Conservation (phyloP, 371 early-diverging fungal species). For the Mucor mucedo region DNA sequence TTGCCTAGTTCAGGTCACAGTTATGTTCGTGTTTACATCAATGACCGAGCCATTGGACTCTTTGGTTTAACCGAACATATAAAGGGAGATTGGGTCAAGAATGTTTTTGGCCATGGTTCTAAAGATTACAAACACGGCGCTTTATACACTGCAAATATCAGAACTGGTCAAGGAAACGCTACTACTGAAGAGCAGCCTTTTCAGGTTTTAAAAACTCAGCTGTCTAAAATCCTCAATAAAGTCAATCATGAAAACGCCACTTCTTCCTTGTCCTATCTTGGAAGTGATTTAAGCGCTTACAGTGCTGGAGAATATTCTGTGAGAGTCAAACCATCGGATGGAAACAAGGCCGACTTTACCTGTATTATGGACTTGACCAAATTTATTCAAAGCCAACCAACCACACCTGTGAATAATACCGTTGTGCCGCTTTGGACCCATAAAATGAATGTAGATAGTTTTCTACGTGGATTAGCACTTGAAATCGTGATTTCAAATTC, state of each 20-base stretch:
- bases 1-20: conserved; percentile 45
- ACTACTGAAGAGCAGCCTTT: not conserved
- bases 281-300: conserved; percentile 26
- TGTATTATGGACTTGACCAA: conserved; percentile 22
- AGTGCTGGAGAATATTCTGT: conserved; percentile 10
- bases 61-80: conserved; percentile 39
- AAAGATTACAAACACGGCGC: conserved; percentile 31
- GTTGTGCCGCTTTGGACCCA: conserved; percentile 15
- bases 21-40: conserved; percentile 40
- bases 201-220: no score
- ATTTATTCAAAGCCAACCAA: conserved; percentile 19
- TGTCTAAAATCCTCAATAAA: not conserved
- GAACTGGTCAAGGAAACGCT: conserved; percentile 15
- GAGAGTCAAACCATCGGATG: conserved; percentile 5
- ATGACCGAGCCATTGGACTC: conserved; percentile 38
- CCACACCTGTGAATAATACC: conserved; percentile 1
- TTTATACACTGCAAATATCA: conserved; percentile 26
- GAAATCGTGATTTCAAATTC: conserved; percentile 18
- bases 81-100: conserved; percentile 38
- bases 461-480: conserved; percentile 21
- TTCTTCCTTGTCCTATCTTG: conserved; percentile 28
- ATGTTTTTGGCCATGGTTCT: conserved; percentile 34
- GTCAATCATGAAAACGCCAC: not conserved
- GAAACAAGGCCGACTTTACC: conserved; percentile 9
- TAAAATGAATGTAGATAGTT: conserved; percentile 19